Conservation (phyloP, 78 protist species). For the Protostelium mycophagum region DNA sequence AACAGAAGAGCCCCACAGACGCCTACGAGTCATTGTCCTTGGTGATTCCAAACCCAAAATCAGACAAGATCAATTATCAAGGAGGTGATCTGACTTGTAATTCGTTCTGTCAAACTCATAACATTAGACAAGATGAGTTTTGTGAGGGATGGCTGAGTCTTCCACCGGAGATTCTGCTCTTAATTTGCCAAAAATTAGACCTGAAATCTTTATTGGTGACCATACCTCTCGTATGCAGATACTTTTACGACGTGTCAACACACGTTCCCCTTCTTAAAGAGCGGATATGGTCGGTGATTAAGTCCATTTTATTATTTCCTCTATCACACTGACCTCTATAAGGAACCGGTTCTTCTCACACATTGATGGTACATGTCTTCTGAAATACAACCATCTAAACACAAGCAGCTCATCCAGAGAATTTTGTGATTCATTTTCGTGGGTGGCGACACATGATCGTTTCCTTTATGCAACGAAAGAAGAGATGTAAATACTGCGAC, state of each 20-base stretch:
- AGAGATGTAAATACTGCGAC: not conserved
- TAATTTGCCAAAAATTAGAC: not conserved
- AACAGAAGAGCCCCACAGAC: too few species aligned
- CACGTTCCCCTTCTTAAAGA: not conserved
- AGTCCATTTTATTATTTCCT: not conserved
- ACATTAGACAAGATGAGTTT: not conserved
- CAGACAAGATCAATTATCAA: not conserved
- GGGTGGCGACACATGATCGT: constrained; percentile 1
- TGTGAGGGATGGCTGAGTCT: not conserved
- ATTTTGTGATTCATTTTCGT: not conserved
- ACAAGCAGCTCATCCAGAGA: not conserved
- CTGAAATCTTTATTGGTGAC: not conserved
- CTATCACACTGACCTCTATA: not conserved
- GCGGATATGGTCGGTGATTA: not conserved
- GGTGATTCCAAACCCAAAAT: not conserved
- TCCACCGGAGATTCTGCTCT: not conserved
- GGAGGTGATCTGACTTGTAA: not conserved
- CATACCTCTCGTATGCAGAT: not conserved
- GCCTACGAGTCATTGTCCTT: not conserved
- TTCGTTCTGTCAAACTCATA: not conserved
- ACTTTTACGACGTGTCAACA: not conserved
- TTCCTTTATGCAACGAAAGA: not conserved
- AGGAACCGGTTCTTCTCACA: not conserved
- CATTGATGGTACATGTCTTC: not conserved
- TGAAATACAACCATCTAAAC: not conserved